Percentiles rank a stretch among this genome's conserved stretches.
Conservation (phyloP, 345 rosid genomes). For the Pugionium dolabratum region DNA sequence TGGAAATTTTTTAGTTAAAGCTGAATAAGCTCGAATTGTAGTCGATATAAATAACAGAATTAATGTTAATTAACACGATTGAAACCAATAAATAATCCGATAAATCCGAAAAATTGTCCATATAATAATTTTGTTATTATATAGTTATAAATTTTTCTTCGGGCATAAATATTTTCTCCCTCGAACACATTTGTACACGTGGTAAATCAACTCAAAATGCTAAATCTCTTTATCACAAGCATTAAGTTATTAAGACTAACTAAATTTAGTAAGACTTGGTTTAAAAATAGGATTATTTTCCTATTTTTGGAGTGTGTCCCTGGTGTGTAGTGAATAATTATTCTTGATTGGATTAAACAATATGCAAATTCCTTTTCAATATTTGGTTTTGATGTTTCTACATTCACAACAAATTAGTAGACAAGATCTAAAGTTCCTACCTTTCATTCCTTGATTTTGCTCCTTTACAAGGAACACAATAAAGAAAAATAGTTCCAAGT, state of each 20-base stretch:
- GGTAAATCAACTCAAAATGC: not conserved
- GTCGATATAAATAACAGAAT: no score
- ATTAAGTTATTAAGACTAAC: conserved; percentile 20
- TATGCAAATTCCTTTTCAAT: conserved; percentile 14
- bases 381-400: conserved; percentile 28
- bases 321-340: conserved; percentile 12
- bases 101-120: no score
- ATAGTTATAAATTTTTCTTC: no score
- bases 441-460: conserved; percentile 8
- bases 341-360: not conserved
- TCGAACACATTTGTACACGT: no score
- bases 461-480: conserved; percentile 2
- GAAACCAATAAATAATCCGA: no score
- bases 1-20: no score
- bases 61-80: no score
- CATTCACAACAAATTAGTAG: conserved; percentile 4
- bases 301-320: conserved; percentile 30
- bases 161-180: no score
- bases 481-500: conserved; percentile 1
- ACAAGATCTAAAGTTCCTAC: conserved; percentile 18
- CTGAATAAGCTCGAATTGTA: no score
- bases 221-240: not conserved
- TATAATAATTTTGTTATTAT: no score
- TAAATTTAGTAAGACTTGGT: conserved; percentile 31
- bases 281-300: conserved; percentile 30